These are phyloP conservation scores for Phytophthora fragariaefolia DNA, from an alignment of 352 stramenopile species.

Conservation along the genomic window DNA sequence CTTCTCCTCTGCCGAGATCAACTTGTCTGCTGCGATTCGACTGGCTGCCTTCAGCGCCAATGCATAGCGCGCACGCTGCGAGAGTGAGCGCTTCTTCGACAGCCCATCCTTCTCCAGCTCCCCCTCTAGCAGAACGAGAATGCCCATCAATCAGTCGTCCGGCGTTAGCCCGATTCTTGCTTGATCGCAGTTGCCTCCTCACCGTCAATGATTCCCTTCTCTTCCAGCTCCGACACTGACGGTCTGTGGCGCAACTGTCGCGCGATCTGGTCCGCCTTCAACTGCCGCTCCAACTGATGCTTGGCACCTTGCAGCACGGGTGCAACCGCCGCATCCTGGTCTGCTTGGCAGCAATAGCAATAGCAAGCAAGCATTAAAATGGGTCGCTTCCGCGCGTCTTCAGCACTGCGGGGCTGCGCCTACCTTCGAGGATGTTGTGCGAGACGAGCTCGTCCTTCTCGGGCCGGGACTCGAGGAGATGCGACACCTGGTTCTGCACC, in stretches of 20 bases:
- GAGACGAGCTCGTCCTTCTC: slow-evolving; percentile 83
- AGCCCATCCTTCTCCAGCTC: slow-evolving; percentile 60
- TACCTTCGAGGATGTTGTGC: slow-evolving; percentile 77
- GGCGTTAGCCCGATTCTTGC: slow-evolving; percentile 12
- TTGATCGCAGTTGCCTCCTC: slow-evolving; percentile 11
- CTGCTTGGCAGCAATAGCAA: slow-evolving; percentile 31
- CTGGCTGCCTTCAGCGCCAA: slow-evolving; percentile 80
- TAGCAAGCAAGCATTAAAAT: background rate
- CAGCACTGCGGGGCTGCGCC: background rate
- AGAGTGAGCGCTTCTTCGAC: slow-evolving; percentile 57
- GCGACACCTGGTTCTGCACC: slow-evolving; percentile 83
- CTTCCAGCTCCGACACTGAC: slow-evolving; percentile 73
- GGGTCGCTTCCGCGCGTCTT: background rate
- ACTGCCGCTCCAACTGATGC: slow-evolving; percentile 74
- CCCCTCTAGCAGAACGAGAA: slow-evolving; percentile 57
- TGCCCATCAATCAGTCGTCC: slow-evolving; percentile 23
- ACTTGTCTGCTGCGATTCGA: slow-evolving; percentile 81
- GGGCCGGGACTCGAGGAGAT: slow-evolving; percentile 78
- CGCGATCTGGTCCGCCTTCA: slow-evolving; percentile 74
- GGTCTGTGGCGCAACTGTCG: slow-evolving; percentile 75
- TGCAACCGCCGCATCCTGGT: slow-evolving; percentile 48
- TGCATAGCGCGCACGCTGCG: slow-evolving; percentile 73
- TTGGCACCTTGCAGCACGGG: slow-evolving; percentile 75
- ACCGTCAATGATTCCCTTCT: slow-evolving; percentile 83
- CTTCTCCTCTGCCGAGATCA: slow-evolving; percentile 83